A percentile compares a stretch with the other conserved stretches of the same genome.
These are phyloP conservation scores for Aspergillus leporis DNA, from an alignment of 495 filamentous ascomycete genomes.

Conservation along the genomic window DNA sequence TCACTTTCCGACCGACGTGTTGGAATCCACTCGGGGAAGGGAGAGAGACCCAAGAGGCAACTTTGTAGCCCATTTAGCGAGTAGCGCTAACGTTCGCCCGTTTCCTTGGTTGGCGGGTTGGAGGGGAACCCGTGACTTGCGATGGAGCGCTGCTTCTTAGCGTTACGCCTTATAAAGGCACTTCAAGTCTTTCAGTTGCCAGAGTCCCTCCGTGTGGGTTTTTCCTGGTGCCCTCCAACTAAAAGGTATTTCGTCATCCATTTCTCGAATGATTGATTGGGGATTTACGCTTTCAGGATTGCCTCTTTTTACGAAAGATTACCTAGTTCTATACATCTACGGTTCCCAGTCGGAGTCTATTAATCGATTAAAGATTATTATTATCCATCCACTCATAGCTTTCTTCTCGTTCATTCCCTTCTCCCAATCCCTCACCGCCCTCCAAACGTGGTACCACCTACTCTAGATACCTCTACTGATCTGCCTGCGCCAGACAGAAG, in stretches of 20 bases:
- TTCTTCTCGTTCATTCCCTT: not conserved
- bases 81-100: not conserved
- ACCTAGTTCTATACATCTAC: not conserved
- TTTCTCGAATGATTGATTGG: conserved; percentile 4
- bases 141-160: conserved; percentile 4
- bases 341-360: not conserved
- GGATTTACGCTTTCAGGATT: not conserved
- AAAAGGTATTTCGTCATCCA: conserved; percentile 23
- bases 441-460: not conserved
- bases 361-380: not conserved
- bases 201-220: conserved; percentile 12
- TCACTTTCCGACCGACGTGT: conserved; percentile 1
- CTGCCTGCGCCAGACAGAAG: not conserved
- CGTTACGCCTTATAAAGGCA: not conserved
- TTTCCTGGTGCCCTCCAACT: not conserved
- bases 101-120: not conserved
- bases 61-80: conserved; percentile 31
- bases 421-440: not conserved
- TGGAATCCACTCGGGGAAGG: not conserved
- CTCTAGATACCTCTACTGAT: not conserved
- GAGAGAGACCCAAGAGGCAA: not conserved
- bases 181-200: conserved; percentile 20
- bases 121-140: not conserved
- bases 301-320: too few relatives aligned
- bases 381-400: not conserved